Evolutionary conservation across 2,329 filamentous ascomycete species (phyloP), one percentile per base, ranked within the genome.

Genomic region (Orbilia quercus): DNA sequence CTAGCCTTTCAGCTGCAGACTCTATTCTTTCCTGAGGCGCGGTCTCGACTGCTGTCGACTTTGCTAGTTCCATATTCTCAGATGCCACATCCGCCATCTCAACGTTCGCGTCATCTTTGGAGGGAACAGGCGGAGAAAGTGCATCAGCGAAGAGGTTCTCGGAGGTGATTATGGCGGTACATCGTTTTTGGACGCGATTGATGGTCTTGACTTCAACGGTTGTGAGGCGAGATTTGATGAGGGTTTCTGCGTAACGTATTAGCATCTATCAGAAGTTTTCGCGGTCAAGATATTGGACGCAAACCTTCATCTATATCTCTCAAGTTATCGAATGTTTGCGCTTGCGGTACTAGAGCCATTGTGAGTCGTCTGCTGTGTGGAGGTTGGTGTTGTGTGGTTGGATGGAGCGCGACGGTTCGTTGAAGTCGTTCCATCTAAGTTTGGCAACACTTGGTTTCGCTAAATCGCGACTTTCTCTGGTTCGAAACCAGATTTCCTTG

Each of bases 221-320:
- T 50, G 77, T 76, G 42, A 76, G 76, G 9, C 77, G 77, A 57
- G 77, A 75, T 69, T 77, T 77, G 75, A 78, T 77, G 53, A 77
- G 75, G 14, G 74, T 71, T 70, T 78, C 77, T 77, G 57, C 42
- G 69, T 25, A 59, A 18, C 9, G 18, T 36, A 38, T 60, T 38
- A 53, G 18, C 2, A 47, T 51, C 22, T 31, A 31, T 4, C 28
- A 9, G 28, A 14, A 34, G 16, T 38, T n/a, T n/a, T 18, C 4
- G 22, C 25, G 34, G 23, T 22, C 28, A 45, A 25, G 11, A 12
- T 7, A 16, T 3, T 31, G 14, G n/a, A 34, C 11, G 44, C 44
- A 16, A 40, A 58, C 67, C 67, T 72, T 72, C 67, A 22, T 72
- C 67, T 20, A 72, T 38, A 18, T 72, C 67, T 47, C 58, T 72